Percentiles rank a stretch among this genome's conserved stretches.
Evolutionary conservation across 805 yeast genomes (phyloP).

Genomic region (Schizosaccharomyces osmophilus): DNA sequence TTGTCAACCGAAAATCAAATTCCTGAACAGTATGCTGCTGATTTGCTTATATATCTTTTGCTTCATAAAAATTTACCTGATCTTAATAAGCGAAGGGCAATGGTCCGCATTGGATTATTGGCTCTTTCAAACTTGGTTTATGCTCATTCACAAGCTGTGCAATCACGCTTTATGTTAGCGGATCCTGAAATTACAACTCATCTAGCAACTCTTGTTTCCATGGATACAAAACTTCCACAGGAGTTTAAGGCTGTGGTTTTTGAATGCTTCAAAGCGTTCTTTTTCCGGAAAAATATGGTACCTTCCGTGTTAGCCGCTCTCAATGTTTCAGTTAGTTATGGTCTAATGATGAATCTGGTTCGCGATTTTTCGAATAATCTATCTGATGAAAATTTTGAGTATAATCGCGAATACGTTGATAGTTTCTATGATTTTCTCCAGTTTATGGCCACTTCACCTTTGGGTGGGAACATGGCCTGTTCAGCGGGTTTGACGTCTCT

Average conservation of each 20-base stretch:
- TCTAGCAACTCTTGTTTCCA: constrained; percentile 46
- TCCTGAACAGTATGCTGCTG: neutral
- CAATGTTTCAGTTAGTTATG: constrained; percentile 75
- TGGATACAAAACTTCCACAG: constrained; percentile 31
- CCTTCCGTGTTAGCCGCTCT: constrained; percentile 51
- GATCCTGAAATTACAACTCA: constrained; percentile 49
- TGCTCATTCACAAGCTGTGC: constrained; percentile 12
- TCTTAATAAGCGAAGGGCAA: neutral
- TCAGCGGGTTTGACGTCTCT: constrained; percentile 51
- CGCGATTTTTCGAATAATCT: constrained; percentile 34
- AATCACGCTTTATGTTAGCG: constrained; percentile 41
- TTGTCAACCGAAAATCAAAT: neutral
- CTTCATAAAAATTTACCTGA: neutral
- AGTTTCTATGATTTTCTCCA: constrained; percentile 26
- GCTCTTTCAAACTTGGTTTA: neutral
- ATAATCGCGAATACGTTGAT: constrained; percentile 23
- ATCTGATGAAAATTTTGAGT: constrained; percentile 16
- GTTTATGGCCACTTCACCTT: constrained; percentile 12
- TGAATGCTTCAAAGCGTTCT: constrained; percentile 42
- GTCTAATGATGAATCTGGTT: constrained; percentile 47
- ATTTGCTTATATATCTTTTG: neutral
- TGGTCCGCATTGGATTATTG: neutral
- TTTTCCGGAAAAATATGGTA: constrained; percentile 44
- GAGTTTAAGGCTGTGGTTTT: constrained; percentile 35
- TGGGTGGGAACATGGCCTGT: neutral